Base-by-base conservation (phyloP, 129 eudicot genomes). In the Tanacetum coccineum region DNA sequence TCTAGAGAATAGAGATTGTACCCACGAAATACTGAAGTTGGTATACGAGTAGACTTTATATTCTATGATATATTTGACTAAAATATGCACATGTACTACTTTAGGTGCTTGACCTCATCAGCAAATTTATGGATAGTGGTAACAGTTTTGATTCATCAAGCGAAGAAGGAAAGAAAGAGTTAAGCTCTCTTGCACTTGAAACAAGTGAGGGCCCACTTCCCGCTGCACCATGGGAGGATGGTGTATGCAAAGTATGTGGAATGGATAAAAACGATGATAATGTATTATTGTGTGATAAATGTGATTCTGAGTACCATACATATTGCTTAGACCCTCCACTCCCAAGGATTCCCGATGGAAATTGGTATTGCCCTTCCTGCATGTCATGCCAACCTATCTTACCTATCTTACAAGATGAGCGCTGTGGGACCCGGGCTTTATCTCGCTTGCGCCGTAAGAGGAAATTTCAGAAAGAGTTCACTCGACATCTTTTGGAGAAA, bases 351-450 rank as follows among this genome's bases (percentile, higher is more conserved):
- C 95, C 95, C 1, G 79, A 83, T 61, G 89, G 87, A 60, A 79
- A 83, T 54, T 83, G 95, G 95, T 81, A 78, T 76, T 87, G 95
- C 70, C 95, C 89, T 19, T 83, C 83, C 19, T 83, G 95, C 74
- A 64, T 62, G 19, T 63, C 81, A 1, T 62, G 79, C 59, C 79
- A 54, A 25, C 11, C 30, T 45, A 40, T 58, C 11, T 40, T 58
- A 19, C 80, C 30, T 45, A 40, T 58, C 11, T 40, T 58, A 19
- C 80, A 72, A 62, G 80, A 70, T 30, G 78, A 70, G 39, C 58
- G 82, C 3, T 71, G 79, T 20, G 77, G 80, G 67, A 59, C 70
- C 68, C 66, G 57, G 11, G 69, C 64, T 4, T 18, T 70, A 40
- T 74, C 76, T 74, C 84, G 68, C n/a, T 15, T 68, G 47, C 77